phyloP scores from a whole-genome alignment of 495 filamentous ascomycete genomes.

The Aspergillus incahuasiensis region DNA sequence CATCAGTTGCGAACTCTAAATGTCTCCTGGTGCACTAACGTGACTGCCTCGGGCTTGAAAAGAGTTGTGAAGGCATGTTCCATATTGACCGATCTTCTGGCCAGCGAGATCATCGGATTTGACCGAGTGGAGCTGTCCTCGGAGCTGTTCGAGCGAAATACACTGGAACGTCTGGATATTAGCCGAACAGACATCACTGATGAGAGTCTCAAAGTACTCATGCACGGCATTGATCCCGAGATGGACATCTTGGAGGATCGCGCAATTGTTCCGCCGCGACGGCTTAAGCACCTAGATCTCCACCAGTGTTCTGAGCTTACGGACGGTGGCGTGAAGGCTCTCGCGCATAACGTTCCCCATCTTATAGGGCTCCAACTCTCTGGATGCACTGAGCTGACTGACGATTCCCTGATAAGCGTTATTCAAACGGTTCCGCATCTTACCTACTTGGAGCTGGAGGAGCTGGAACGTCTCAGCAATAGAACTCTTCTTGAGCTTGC shows the following conservation, averaged over 20 bases:
- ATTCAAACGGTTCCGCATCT: conserved; percentile 69
- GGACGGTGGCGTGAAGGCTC: conserved; percentile 58
- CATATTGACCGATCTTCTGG: conserved; percentile 72
- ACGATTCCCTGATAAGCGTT: conserved; percentile 66
- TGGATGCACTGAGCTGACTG: conserved; percentile 64
- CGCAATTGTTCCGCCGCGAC: conserved; percentile 73
- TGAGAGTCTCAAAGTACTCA: conserved; percentile 61
- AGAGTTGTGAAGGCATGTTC: conserved; percentile 67
- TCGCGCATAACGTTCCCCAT: conserved; percentile 71
- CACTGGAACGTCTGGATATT: conserved; percentile 72
- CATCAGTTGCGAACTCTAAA: conserved; percentile 77
- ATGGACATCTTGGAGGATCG: conserved; percentile 72
- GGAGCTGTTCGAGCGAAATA: conserved; percentile 73
- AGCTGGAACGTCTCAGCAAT: conserved; percentile 74
- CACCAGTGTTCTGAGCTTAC: conserved; percentile 72
- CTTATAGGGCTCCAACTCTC: conserved; percentile 78
- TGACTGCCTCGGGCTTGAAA: conserved; percentile 77
- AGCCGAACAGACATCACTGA: conserved; percentile 76
- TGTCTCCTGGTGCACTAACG: conserved; percentile 83
- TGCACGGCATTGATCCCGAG: conserved; percentile 67
- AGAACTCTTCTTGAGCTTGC: conserved; percentile 65
- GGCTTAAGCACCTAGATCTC: conserved; percentile 78
- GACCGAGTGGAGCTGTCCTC: conserved; percentile 63
- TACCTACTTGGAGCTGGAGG: conserved; percentile 87
- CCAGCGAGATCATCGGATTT: conserved; percentile 78